phyloP scores from a whole-genome alignment of 2,329 filamentous ascomycete species.

The Pseudonectria buxi region DNA sequence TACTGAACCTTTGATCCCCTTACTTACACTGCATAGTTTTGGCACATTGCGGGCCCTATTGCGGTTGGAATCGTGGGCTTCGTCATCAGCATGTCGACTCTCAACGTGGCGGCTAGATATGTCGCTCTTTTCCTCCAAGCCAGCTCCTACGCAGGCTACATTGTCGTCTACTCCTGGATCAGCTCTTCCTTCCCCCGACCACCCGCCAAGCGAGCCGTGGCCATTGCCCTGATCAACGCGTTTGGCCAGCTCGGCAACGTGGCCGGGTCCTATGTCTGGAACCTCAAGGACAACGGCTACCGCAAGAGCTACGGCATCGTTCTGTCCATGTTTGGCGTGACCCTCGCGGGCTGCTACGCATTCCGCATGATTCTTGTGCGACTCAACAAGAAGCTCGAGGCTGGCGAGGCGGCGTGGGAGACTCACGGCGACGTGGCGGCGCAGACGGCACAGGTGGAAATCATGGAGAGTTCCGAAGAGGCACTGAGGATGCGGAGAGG shows the following conservation, averaged over 20 bases:
- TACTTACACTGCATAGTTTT: conserved; percentile 35
- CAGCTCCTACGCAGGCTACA: conserved; percentile 50
- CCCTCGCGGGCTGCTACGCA: conserved; percentile 44
- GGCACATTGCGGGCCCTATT: conserved; percentile 50
- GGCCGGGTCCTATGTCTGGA: conserved; percentile 58
- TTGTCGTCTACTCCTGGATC: conserved; percentile 54
- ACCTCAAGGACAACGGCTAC: conserved; percentile 51
- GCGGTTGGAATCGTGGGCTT: conserved; percentile 48
- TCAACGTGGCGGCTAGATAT: conserved; percentile 51
- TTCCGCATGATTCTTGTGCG: conserved; percentile 41
- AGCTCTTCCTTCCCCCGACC: conserved; percentile 50
- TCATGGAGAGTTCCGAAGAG: conserved; percentile 36
- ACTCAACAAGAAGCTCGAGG: conserved; percentile 42
- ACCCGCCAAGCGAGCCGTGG: conserved; percentile 54
- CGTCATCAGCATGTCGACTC: conserved; percentile 52
- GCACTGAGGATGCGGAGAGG: conserved; percentile 39
- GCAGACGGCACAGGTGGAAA: conserved; percentile 33
- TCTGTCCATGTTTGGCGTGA: conserved; percentile 55
- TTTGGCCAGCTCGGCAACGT: conserved; percentile 52
- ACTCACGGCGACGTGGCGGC: conserved; percentile 31
- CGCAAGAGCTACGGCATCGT: conserved; percentile 60
- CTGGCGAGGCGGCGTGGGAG: conserved; percentile 34
- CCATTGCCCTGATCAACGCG: conserved; percentile 54
- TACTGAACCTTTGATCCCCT: conserved; percentile 1
- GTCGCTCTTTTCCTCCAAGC: conserved; percentile 55